These are phyloP conservation scores for Diversispora eburnea DNA, from an alignment of 192 early-diverging fungal genomes.

Conservation along the genomic window DNA sequence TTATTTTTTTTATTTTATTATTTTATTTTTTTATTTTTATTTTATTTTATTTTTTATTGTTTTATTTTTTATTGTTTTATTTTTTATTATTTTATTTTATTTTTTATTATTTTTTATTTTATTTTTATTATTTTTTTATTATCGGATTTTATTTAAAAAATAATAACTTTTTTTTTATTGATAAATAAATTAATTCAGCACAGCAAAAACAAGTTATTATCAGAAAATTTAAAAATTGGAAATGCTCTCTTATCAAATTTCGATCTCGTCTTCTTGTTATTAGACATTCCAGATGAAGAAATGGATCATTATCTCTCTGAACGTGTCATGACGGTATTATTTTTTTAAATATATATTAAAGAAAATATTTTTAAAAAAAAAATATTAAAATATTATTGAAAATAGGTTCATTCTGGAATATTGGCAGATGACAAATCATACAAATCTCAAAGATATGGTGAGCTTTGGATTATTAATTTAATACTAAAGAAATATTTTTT, in stretches of 20 bases:
- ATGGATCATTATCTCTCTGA: conserved; percentile 79
- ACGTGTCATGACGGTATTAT: conserved; percentile 72
- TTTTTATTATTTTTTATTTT: no score
- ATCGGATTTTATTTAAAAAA: no score
- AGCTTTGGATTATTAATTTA: not conserved
- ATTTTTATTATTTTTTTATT: no score
- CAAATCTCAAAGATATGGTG: not conserved
- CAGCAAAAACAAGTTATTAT: conserved; percentile 78
- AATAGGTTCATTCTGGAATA: not conserved
- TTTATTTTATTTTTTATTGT: no score
- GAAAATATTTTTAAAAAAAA: not conserved
- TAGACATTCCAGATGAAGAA: conserved; percentile 73
- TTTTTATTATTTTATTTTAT: no score
- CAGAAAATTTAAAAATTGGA: conserved; percentile 79
- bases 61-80: no score
- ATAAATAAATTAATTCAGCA: not conserved
- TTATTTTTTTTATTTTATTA: not conserved
- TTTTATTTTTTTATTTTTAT: no score
- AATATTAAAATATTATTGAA: not conserved
- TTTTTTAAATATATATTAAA: conserved; percentile 9
- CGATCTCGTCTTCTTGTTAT: conserved; percentile 78
- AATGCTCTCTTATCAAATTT: conserved; percentile 74
- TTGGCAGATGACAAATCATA: not conserved
- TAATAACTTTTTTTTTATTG: not conserved
- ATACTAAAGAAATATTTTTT: not conserved